Evolutionary conservation across 2,329 filamentous ascomycete genomes (phyloP), one percentile per base, ranked within the genome.

Genomic region (Aspergillus sp.): DNA sequence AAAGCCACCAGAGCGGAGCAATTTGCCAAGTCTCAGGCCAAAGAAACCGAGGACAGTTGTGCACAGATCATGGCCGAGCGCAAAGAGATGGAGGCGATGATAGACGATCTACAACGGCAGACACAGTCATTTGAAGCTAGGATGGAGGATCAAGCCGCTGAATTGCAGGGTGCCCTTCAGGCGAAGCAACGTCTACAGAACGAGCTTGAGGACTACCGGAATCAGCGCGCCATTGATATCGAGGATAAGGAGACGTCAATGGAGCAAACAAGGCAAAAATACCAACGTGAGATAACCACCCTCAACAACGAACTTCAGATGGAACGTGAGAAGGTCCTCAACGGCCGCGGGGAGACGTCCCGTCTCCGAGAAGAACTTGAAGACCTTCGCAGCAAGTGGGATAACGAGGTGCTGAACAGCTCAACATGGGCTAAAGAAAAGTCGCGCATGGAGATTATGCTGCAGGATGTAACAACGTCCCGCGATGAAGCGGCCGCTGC

Each of bases 391-490:
- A 92, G 88, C 65, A 98, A 98, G 78, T 98, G 95, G 93, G 95
- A 99, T 68, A 91, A 98, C 67, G 93, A 99, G 76, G 91, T 98
- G 11, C 85, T 98, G 66, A 98, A 98, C 77, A 96, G 91, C 75
- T 96, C 92, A 15, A 96, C 93, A 0, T 98, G 95, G 93, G 93
- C 93, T 12, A 99, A 99, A 79, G 93, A 99, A 78, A 98, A 98
- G 80, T 85, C 91, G 15, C 88, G 93, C 15, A 83, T 99, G 41
- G 93, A 98, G 72, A 86, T 92, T 59, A 96, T 92, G 5, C 81
- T 99, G 54, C 87, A 93, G 50, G 92, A 97, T 71, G 85, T 98
- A 32, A 89, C 90, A 11, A 88, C 90, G 48, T 96, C 92, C n/a
- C 87, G 93, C 3, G 93, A 99, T 64, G 95, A 99, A 74, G 93